phyloP scores from a whole-genome alignment of 352 stramenopile genomes.

The Pythium apleroticum region DNA sequence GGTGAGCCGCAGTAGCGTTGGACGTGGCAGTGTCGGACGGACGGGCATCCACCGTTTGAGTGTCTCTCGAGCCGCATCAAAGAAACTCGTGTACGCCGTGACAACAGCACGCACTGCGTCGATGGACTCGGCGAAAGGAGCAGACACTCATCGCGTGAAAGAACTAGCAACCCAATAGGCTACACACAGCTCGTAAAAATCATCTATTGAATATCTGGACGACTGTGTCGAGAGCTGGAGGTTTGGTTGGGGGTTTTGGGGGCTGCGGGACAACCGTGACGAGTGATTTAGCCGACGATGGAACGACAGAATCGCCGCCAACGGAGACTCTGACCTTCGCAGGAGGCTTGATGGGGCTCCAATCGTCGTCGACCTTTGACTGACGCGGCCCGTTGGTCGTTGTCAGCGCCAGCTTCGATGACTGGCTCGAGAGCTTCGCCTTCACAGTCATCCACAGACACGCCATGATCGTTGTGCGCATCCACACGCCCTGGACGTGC shows the following conservation, averaged over 20 bases:
- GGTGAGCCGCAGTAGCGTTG: neutral
- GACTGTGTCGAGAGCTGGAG: neutral
- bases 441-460: slow-evolving; percentile 13
- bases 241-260: neutral
- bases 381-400: neutral
- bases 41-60: neutral
- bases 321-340: neutral
- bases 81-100: neutral
- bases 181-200: no score
- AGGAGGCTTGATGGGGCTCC: neutral
- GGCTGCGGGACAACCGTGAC: neutral
- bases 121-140: neutral
- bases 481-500: slow-evolving; percentile 11
- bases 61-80: neutral
- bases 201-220: neutral
- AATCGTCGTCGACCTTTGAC: slow-evolving; percentile 1
- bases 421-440: slow-evolving; percentile 1
- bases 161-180: neutral
- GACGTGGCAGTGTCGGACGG: slow-evolving; percentile 1
- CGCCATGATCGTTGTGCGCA: slow-evolving; percentile 9
- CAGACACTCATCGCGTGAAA: neutral
- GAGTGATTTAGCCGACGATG: neutral
- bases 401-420: neutral
- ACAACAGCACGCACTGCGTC: neutral
- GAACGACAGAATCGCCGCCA: neutral